Conservation (phyloP, 768 basidiomycete species). For the Trametes cubensis region DNA sequence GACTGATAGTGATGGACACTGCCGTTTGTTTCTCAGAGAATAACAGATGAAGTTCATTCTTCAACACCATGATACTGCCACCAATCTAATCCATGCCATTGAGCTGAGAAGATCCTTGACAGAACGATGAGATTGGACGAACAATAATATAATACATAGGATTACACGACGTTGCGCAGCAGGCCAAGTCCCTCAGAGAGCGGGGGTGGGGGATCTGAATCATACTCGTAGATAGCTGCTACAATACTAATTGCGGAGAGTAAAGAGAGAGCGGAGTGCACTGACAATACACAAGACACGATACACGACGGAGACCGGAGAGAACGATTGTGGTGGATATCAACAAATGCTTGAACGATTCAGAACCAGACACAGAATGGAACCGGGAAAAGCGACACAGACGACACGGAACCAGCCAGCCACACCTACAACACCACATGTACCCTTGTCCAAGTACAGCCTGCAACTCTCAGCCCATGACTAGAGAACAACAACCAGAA, state of each 20-base stretch:
- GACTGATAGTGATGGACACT: not conserved
- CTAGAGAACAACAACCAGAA: not conserved
- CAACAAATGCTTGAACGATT: not conserved
- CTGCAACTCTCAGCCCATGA: too few relatives aligned
- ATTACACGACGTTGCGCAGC: constrained; percentile 11
- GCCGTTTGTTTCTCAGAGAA: not conserved
- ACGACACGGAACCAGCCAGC: not conserved
- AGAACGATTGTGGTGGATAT: not conserved
- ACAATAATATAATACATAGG: not conserved
- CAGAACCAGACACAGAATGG: not conserved
- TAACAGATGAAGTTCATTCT: too few relatives aligned
- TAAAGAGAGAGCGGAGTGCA: not conserved
- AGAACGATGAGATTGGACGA: not conserved
- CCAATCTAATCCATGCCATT: too few relatives aligned
- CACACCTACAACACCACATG: not conserved
- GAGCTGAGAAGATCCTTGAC: too few relatives aligned
- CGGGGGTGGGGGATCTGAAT: too few relatives aligned
- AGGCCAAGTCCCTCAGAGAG: not conserved
- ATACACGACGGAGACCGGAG: not conserved
- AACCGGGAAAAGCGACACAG: not conserved
- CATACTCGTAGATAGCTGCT: constrained; percentile 2
- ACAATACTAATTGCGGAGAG: not conserved
- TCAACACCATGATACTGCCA: too few relatives aligned
- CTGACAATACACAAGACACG: not conserved
- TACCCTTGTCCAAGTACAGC: too few relatives aligned